These are phyloP conservation scores for Fusarium cicatricum DNA, from an alignment of 2,329 filamentous ascomycete genomes.

Conservation along the genomic window DNA sequence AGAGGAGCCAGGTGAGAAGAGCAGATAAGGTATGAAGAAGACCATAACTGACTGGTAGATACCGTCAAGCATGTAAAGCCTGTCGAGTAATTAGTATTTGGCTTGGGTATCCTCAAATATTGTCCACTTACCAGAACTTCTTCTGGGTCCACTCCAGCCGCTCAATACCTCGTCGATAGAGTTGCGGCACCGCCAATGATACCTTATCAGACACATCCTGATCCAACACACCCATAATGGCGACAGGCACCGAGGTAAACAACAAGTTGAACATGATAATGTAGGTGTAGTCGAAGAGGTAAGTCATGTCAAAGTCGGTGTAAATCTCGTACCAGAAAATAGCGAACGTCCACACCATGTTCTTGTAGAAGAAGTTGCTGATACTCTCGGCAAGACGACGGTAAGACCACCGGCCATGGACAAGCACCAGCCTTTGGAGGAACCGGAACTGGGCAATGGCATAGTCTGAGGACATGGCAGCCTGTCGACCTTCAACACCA, in stretches of 20 bases:
- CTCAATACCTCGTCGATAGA: conserved; percentile 96
- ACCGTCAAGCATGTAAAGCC: conserved; percentile 94
- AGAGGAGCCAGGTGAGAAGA: conserved; percentile 75
- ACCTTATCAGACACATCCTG: conserved; percentile 96
- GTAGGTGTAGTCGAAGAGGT: conserved; percentile 97
- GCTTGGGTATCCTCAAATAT: neutral
- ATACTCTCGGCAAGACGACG: conserved; percentile 90
- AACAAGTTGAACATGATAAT: conserved; percentile 96
- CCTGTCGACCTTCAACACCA: conserved; percentile 89
- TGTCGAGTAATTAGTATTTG: conserved; percentile 46
- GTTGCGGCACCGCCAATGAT: conserved; percentile 90
- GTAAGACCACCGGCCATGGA: conserved; percentile 97
- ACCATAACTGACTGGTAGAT: conserved; percentile 93
- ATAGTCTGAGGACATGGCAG: conserved; percentile 96
- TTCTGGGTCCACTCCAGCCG: conserved; percentile 93
- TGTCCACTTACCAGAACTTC: conserved; percentile 86
- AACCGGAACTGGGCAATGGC: conserved; percentile 95
- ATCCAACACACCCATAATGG: conserved; percentile 95
- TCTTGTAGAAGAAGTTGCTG: conserved; percentile 99
- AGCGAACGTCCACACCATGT: conserved; percentile 95
- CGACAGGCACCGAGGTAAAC: conserved; percentile 94
- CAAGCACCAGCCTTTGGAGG: conserved; percentile 82
- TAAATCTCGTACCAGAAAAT: conserved; percentile 99
- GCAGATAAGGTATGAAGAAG: conserved; percentile 90
- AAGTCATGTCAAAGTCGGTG: conserved; percentile 95